Base-by-base conservation (phyloP, 2,329 filamentous ascomycete species). In the Hansfordia pulvinata region DNA sequence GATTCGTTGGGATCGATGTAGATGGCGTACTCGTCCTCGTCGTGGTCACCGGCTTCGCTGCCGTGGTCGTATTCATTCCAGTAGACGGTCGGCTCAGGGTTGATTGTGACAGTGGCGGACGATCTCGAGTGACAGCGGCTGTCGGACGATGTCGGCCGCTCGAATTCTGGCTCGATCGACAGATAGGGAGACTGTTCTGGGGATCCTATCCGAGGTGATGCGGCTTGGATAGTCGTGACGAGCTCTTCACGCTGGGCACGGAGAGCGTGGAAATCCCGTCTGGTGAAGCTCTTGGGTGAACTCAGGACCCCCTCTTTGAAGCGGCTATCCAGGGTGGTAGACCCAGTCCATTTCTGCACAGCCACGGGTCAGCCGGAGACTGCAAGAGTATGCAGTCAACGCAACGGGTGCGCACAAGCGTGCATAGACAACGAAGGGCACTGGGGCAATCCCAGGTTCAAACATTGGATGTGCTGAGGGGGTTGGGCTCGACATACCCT, bases 61-160 rank as follows among this genome's bases (percentile, higher is more conserved):
- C 79, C 80, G 44, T 86, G 57, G 38, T 92, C 83, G 48, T 88
- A 90, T 48, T 92, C 83, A 49, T 82, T 88, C 82, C 83, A 92
- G 45, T 88, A 90, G 14, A 33, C 33, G 23, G 34, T 21, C 10
- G 34, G 29, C 26, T 8, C 32, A 30, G 11, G 23, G 59, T 56
- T 10, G 52, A 41, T 26, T 47, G 46, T n/a, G 28, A 35, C 10
- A 28, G 34, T 19, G 25, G 30, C 7, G 35, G 17, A 8, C 37
- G 34, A 6, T 40, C 17, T 10, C 31, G 23, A 16, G 31, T 30
- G 12, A 31, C 32, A 7, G 25, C 27, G 18, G n/a, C 27, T 8
- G 27, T 36, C 21, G 15, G 28, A 19, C 23, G 26, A 25, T 33
- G 25, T 17, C 32, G 28, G n/a, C 30, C 28, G 32, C 34, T 31